phyloP scores from a whole-genome alignment of 306 rosid species.

The Glycine tomentella region DNA sequence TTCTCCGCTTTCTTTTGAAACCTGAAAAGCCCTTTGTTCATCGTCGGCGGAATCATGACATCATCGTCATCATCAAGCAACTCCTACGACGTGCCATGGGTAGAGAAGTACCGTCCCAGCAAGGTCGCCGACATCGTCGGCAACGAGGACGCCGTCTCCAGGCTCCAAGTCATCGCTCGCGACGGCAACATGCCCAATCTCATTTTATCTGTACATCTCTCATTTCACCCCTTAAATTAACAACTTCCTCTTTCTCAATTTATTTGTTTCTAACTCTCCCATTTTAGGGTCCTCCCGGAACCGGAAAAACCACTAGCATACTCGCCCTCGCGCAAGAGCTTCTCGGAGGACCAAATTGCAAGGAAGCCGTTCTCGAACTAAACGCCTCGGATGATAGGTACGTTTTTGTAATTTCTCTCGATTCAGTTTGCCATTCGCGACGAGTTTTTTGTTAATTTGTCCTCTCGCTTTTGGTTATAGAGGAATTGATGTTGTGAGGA shows the following conservation, averaged over 20 bases:
- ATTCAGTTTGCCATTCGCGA: neutral
- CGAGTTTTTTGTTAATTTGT: neutral
- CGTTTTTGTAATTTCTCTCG: neutral
- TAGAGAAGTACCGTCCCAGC: conserved; percentile 92
- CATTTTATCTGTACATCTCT: conserved; percentile 65
- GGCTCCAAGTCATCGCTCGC: conserved; percentile 93
- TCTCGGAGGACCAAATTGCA: conserved; percentile 82
- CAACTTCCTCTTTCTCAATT: neutral
- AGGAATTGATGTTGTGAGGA: conserved; percentile 98
- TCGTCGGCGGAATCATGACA: conserved; percentile 56
- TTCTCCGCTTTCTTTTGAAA: neutral
- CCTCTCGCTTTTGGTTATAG: conserved; percentile 44
- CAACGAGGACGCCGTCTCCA: conserved; percentile 84
- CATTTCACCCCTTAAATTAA: neutral
- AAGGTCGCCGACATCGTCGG: conserved; percentile 89
- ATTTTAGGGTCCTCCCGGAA: conserved; percentile 95
- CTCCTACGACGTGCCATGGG: conserved; percentile 88
- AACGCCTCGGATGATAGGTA: conserved; percentile 96
- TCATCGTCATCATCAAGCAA: conserved; percentile 50
- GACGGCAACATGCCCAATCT: conserved; percentile 98
- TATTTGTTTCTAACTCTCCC: neutral
- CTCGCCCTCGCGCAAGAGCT: conserved; percentile 92
- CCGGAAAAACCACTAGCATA: conserved; percentile 92
- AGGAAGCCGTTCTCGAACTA: conserved; percentile 91
- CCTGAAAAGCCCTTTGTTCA: neutral